phyloP scores from a whole-genome alignment of 2,329 filamentous ascomycete species.

The Clonostachys solani region DNA sequence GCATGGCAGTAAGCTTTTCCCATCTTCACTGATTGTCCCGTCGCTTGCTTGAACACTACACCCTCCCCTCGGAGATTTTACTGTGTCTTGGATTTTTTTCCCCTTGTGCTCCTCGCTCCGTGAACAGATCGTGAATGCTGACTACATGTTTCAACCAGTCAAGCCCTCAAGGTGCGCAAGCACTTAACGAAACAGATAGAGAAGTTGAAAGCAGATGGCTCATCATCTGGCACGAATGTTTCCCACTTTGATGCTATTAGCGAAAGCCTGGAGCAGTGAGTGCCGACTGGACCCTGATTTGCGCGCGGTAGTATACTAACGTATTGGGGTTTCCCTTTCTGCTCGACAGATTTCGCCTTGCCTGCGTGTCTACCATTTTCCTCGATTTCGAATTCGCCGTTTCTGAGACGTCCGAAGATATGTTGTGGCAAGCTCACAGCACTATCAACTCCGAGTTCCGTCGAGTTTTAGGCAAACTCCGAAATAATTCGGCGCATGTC shows the following conservation, averaged over 20 bases:
- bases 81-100: too few species aligned
- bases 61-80: too few species aligned
- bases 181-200: constrained; percentile 36
- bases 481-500: constrained; percentile 39
- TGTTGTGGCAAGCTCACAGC: constrained; percentile 76
- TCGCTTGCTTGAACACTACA: too few species aligned
- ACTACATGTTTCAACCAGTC: constrained; percentile 19
- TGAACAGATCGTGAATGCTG: constrained; percentile 1
- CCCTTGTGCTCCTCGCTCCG: too few species aligned
- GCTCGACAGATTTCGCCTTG: constrained; percentile 57
- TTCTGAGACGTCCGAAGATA: constrained; percentile 60
- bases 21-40: too few species aligned
- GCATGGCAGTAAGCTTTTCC: constrained; percentile 28
- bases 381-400: constrained; percentile 65
- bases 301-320: background rate
- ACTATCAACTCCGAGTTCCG: constrained; percentile 77
- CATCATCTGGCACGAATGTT: constrained; percentile 26
- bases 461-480: constrained; percentile 57
- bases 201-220: constrained; percentile 28
- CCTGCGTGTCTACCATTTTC: constrained; percentile 70
- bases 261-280: constrained; percentile 32
- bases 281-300: background rate
- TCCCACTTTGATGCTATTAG: constrained; percentile 38
- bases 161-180: constrained; percentile 37
- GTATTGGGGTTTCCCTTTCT: too few species aligned